Percentiles rank a stretch among this genome's conserved stretches.
Conservation (phyloP, 257 asterid genomes). For the Penstemon eatonii region DNA sequence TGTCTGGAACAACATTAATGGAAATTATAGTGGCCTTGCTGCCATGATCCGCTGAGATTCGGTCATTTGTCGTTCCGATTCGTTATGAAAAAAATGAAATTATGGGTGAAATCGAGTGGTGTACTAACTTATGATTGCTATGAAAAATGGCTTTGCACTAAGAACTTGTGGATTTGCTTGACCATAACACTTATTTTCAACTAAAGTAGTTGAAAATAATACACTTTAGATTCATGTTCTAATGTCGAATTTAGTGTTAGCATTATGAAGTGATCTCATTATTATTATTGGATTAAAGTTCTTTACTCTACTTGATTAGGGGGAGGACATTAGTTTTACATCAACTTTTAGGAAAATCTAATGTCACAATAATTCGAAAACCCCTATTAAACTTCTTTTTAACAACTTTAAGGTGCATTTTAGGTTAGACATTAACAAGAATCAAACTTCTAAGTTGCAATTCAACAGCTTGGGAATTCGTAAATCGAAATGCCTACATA, state of each 20-base stretch:
- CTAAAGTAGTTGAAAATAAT: constrained; percentile 10
- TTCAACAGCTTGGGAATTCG: constrained; percentile 3
- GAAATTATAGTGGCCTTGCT: constrained; percentile 24
- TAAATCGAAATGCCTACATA: constrained; percentile 26
- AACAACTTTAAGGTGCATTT: constrained; percentile 26
- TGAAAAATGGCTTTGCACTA: neutral
- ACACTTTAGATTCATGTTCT: neutral
- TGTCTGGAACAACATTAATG: constrained; percentile 28
- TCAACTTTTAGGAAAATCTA: constrained; percentile 24
- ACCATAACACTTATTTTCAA: neutral
- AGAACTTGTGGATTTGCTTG: neutral
- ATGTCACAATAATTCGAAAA: constrained; percentile 24
- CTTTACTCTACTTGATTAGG: constrained; percentile 27
- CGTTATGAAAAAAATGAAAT: too few relatives aligned
- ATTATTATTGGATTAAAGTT: constrained; percentile 19
- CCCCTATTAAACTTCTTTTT: constrained; percentile 36
- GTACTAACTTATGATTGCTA: neutral
- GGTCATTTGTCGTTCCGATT: too few relatives aligned
- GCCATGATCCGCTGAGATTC: too few relatives aligned
- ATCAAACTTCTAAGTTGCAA: constrained; percentile 24
- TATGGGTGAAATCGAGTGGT: too few relatives aligned
- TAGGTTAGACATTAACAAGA: constrained; percentile 18
- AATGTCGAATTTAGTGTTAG: neutral
- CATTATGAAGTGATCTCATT: constrained; percentile 1
- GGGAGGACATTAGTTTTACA: constrained; percentile 15